A percentile compares a stretch with the other conserved stretches of the same genome.
phyloP scores from a whole-genome alignment of 805 yeast species.

The Monosporozyma aquatica region DNA sequence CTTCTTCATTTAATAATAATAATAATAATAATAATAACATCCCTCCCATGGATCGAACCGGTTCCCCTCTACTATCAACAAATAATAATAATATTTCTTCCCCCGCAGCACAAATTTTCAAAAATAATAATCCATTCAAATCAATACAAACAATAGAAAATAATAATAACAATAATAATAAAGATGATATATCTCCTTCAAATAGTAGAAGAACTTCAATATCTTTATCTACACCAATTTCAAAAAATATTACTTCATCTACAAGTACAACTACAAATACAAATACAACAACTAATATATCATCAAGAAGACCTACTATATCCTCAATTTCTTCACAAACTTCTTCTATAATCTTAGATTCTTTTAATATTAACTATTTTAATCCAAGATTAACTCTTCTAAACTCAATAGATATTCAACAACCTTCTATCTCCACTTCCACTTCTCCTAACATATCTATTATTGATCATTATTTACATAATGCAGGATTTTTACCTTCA shows the following conservation, averaged over 20 bases:
- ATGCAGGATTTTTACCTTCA: constrained; percentile 1
- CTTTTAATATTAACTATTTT: not conserved
- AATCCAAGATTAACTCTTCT: not conserved
- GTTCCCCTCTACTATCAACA: no score
- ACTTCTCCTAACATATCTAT: not conserved
- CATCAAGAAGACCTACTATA: not conserved
- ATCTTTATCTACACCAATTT: not conserved
- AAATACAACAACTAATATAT: not conserved
- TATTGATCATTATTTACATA: not conserved
- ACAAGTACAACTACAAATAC: not conserved
- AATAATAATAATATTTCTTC: no score
- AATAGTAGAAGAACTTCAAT: not conserved
- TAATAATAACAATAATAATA: not conserved
- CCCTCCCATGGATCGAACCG: no score
- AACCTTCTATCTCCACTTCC: not conserved
- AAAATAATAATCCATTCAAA: not conserved
- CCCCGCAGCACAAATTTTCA: no score
- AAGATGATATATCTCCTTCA: not conserved
- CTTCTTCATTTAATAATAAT: not conserved
- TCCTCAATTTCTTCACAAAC: not conserved
- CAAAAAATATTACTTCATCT: not conserved
- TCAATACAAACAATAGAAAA: not conserved
- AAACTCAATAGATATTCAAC: not conserved
- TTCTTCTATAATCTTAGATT: not conserved
- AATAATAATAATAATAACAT: not conserved